These are phyloP conservation scores for Trichomonas tenax DNA, from an alignment of 208 protist species.

Conservation along the genomic window DNA sequence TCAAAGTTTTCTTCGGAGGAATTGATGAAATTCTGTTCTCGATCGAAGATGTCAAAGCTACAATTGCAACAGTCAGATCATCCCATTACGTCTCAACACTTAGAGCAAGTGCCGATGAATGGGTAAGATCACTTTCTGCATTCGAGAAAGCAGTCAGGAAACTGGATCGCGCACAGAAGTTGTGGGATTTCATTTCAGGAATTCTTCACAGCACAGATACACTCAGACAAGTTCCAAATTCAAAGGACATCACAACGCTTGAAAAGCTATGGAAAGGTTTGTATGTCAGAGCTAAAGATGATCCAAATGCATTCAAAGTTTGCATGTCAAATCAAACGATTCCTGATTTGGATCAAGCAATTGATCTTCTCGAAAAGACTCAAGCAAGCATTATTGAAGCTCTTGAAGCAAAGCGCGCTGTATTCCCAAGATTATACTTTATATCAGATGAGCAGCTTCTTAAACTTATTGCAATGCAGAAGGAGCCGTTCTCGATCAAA, in stretches of 20 bases:
- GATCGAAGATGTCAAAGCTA: background rate
- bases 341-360: constrained; percentile 23
- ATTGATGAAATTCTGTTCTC: background rate
- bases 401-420: constrained; percentile 49
- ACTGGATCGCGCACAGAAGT: background rate
- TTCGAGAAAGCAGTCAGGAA: constrained; percentile 24
- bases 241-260: constrained; percentile 19
- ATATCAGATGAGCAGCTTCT: constrained; percentile 69
- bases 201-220: background rate
- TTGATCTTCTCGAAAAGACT: constrained; percentile 72
- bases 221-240: background rate
- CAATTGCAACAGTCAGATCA: background rate
- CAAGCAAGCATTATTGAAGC: constrained; percentile 83
- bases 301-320: background rate
- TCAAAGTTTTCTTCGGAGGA: background rate
- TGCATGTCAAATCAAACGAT: background rate
- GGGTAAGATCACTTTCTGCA: constrained; percentile 38
- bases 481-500: constrained; percentile 42
- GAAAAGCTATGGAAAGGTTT: constrained; percentile 43
- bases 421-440: constrained; percentile 55
- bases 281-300: constrained; percentile 1
- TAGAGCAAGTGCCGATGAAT: constrained; percentile 35
- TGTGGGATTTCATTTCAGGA: background rate
- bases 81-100: background rate
- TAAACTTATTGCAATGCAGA: constrained; percentile 70